These are phyloP conservation scores for Cordyceps militaris DNA, from an alignment of 2,329 filamentous ascomycete genomes.

Conservation along the genomic window DNA sequence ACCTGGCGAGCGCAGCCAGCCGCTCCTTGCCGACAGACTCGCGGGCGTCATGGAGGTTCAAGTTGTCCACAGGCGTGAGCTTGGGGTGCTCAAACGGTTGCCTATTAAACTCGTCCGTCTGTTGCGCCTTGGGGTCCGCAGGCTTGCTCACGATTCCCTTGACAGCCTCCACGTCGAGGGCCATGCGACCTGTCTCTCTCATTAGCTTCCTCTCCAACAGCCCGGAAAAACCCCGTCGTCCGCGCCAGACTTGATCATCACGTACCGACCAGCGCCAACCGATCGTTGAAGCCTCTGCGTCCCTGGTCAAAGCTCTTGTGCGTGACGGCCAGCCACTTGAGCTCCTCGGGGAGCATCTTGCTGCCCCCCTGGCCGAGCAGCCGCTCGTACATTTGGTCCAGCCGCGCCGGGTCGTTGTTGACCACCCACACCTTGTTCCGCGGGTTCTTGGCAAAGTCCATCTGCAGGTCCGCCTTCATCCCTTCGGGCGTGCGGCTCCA, in stretches of 20 bases:
- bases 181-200: slow-evolving; percentile 21
- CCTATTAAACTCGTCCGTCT: slow-evolving; percentile 47
- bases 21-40: slow-evolving; percentile 57
- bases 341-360: slow-evolving; percentile 73
- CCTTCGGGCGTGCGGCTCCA: slow-evolving; percentile 64
- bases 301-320: slow-evolving; percentile 99
- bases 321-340: slow-evolving; percentile 94
- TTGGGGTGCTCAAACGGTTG: slow-evolving; percentile 63
- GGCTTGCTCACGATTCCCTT: slow-evolving; percentile 31
- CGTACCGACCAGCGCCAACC: slow-evolving; percentile 79
- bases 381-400: slow-evolving; percentile 71
- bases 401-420: slow-evolving; percentile 65
- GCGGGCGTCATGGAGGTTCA: slow-evolving; percentile 54
- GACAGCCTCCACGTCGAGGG: slow-evolving; percentile 32
- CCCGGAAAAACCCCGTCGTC: no score
- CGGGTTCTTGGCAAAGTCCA: slow-evolving; percentile 49
- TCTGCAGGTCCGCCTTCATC: slow-evolving; percentile 64
- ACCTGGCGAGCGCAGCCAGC: slow-evolving; percentile 59
- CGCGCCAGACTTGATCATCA: neutral
- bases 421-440: slow-evolving; percentile 53
- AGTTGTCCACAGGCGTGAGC: slow-evolving; percentile 65
- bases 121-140: slow-evolving; percentile 20
- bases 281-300: slow-evolving; percentile 87
- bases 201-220: neutral
- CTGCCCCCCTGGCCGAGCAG: slow-evolving; percentile 70